These are phyloP conservation scores for Fusarium compactum DNA, from an alignment of 2,329 filamentous ascomycete genomes.

Conservation along the genomic window DNA sequence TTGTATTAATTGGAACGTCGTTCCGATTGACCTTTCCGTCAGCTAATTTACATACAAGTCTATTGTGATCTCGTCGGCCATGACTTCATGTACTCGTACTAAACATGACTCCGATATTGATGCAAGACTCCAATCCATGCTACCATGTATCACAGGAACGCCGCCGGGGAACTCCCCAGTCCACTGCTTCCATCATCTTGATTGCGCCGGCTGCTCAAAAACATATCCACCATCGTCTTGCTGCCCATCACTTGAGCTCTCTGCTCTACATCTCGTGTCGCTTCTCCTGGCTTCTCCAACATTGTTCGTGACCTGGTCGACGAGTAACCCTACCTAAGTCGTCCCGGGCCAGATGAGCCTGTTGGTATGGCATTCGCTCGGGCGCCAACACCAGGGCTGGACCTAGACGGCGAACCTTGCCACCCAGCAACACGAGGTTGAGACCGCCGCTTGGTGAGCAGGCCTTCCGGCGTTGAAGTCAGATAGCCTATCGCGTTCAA, in stretches of 20 bases:
- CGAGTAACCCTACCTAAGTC: conserved; percentile 11
- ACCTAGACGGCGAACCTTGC: conserved; percentile 44
- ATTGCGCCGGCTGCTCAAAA: conserved; percentile 62
- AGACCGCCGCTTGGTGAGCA: conserved; percentile 36
- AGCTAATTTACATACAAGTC: conserved; percentile 29
- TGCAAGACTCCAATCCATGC: background rate
- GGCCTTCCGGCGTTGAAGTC: conserved; percentile 35
- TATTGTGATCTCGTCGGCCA: background rate
- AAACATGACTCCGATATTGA: conserved; percentile 1
- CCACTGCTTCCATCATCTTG: conserved; percentile 52
- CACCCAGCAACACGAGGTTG: conserved; percentile 35
- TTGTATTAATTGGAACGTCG: background rate
- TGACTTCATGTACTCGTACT: background rate
- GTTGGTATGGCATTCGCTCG: conserved; percentile 21
- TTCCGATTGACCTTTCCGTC: background rate
- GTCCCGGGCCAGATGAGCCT: conserved; percentile 15
- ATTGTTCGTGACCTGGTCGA: conserved; percentile 2
- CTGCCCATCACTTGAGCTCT: conserved; percentile 58
- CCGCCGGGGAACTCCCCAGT: conserved; percentile 47
- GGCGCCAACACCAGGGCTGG: conserved; percentile 45
- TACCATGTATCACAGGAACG: conserved; percentile 49
- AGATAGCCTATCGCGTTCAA: conserved; percentile 42
- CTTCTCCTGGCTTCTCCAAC: conserved; percentile 12
- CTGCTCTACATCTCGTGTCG: conserved; percentile 19
- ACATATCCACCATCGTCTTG: conserved; percentile 66